phyloP scores from a whole-genome alignment of 23 red algal species.

The Chondrus crispus region DNA sequence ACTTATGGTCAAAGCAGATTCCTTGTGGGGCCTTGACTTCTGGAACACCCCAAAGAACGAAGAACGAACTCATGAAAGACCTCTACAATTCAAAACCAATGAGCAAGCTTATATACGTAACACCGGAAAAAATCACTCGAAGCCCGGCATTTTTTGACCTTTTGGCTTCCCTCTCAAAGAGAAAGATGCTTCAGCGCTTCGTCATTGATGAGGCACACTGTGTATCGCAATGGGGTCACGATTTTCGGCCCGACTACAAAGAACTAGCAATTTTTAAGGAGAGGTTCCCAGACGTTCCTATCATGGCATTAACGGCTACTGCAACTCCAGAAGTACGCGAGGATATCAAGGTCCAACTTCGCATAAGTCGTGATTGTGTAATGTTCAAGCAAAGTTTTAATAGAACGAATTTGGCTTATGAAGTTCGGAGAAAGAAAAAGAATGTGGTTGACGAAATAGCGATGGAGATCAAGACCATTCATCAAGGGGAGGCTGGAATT shows the following conservation, averaged over 20 bases:
- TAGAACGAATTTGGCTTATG: slow-evolving; percentile 78
- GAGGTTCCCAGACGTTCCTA: slow-evolving; percentile 73
- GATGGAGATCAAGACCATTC: slow-evolving; percentile 57
- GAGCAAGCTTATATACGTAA: slow-evolving; percentile 91
- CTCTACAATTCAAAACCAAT: slow-evolving; percentile 38
- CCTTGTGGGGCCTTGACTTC: slow-evolving; percentile 77
- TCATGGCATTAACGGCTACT: slow-evolving; percentile 98
- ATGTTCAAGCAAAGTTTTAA: slow-evolving; percentile 99
- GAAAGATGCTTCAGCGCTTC: slow-evolving; percentile 79
- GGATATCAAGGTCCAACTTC: slow-evolving; percentile 88
- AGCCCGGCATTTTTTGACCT: slow-evolving; percentile 73
- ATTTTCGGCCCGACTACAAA: slow-evolving; percentile 99
- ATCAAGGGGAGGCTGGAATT: slow-evolving; percentile 80
- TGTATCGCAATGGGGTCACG: slow-evolving; percentile 98
- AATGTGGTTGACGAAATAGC: slow-evolving; percentile 65
- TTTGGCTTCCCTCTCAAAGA: slow-evolving; percentile 31
- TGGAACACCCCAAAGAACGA: slow-evolving; percentile 18
- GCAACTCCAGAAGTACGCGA: slow-evolving; percentile 94
- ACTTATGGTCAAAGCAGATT: slow-evolving; percentile 68
- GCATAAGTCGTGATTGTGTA: slow-evolving; percentile 79
- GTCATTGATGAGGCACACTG: slow-evolving; percentile 99
- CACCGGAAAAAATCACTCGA: slow-evolving; percentile 89
- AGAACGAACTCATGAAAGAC: slow-evolving; percentile 77
- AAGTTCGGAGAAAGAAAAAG: slow-evolving; percentile 82
- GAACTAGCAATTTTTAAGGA: slow-evolving; percentile 89